Evolutionary conservation across 2,329 filamentous ascomycete genomes (phyloP).

Genomic region (Claviceps citrina): DNA sequence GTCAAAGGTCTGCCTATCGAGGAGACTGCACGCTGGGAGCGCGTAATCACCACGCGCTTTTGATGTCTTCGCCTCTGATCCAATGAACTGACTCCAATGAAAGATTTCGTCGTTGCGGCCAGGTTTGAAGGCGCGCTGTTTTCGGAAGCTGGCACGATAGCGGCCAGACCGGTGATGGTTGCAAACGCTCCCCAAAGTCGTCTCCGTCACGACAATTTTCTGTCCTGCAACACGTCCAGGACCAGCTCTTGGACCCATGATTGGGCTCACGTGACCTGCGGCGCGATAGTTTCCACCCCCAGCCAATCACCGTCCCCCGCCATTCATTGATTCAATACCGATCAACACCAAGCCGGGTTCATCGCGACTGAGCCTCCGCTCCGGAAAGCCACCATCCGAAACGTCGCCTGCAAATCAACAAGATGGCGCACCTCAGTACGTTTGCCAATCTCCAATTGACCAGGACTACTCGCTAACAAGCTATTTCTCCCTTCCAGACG

Average conservation of each 20-base stretch:
- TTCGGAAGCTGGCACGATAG: conserved; percentile 16
- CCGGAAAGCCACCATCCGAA: conserved; percentile 10
- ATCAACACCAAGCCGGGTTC: background rate
- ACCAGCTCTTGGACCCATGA: conserved; percentile 8
- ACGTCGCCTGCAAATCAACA: conserved; percentile 13
- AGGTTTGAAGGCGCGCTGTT: conserved; percentile 11
- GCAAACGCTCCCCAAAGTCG: conserved; percentile 11
- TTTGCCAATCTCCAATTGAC: background rate
- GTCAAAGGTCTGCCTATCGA: conserved; percentile 12
- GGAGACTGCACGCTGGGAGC: conserved; percentile 20
- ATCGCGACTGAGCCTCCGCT: conserved; percentile 10
- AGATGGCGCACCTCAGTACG: conserved; percentile 27
- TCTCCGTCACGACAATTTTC: conserved; percentile 22
- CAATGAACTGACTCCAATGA: background rate
- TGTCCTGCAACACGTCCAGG: conserved; percentile 9
- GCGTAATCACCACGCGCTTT: conserved; percentile 20
- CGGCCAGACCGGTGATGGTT: conserved; percentile 14
- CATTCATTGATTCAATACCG: no score
- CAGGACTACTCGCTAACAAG: conserved; percentile 13
- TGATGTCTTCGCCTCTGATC: conserved; percentile 8
- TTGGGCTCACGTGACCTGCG: background rate
- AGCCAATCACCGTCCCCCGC: background rate
- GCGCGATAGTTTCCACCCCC: no score
- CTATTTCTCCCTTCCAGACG: conserved; percentile 16
- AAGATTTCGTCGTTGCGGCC: background rate